Evolutionary conservation across 1,284 basidiomycete species (phyloP).

Genomic region (Hypsizygus ulmarius): DNA sequence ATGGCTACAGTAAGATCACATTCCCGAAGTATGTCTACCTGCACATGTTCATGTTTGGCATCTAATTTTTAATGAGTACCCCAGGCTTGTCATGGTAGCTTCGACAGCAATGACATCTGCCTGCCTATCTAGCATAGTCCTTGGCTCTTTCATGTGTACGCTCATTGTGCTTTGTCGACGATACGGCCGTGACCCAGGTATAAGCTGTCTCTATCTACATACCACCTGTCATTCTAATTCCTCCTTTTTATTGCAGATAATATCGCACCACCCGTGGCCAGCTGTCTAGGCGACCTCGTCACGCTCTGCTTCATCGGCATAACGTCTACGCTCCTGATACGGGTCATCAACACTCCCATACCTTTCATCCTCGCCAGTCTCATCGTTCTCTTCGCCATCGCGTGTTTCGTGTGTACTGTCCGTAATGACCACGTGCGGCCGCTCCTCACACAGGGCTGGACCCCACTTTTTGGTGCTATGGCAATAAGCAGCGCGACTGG

Average conservation of each 20-base stretch:
- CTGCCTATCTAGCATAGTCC: slow-evolving; percentile 72
- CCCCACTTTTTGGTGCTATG: slow-evolving; percentile 90
- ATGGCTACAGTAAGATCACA: slow-evolving; percentile 33
- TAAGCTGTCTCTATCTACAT: slow-evolving; percentile 16
- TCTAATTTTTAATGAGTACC: neutral
- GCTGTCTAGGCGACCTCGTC: slow-evolving; percentile 90
- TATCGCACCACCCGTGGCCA: slow-evolving; percentile 91
- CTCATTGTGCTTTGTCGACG: slow-evolving; percentile 80
- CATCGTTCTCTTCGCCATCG: slow-evolving; percentile 53
- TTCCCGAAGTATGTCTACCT: slow-evolving; percentile 49
- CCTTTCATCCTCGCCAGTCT: slow-evolving; percentile 63
- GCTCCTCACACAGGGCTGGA: slow-evolving; percentile 85
- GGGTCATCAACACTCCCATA: slow-evolving; percentile 60
- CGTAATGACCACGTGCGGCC: slow-evolving; percentile 67
- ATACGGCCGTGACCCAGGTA: slow-evolving; percentile 82
- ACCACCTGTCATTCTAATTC: neutral
- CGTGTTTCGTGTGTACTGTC: slow-evolving; percentile 54
- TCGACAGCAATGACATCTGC: slow-evolving; percentile 89
- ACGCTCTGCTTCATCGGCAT: slow-evolving; percentile 79
- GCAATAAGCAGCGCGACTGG: slow-evolving; percentile 89
- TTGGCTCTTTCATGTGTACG: slow-evolving; percentile 92
- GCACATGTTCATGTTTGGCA: slow-evolving; percentile 1
- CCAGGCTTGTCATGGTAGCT: slow-evolving; percentile 80
- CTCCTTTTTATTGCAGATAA: slow-evolving; percentile 62
- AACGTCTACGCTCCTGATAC: slow-evolving; percentile 64